Percentiles rank a stretch among this genome's conserved stretches.
phyloP scores from a whole-genome alignment of 768 basidiomycete species.

The Peribolospora kevripleyi region DNA sequence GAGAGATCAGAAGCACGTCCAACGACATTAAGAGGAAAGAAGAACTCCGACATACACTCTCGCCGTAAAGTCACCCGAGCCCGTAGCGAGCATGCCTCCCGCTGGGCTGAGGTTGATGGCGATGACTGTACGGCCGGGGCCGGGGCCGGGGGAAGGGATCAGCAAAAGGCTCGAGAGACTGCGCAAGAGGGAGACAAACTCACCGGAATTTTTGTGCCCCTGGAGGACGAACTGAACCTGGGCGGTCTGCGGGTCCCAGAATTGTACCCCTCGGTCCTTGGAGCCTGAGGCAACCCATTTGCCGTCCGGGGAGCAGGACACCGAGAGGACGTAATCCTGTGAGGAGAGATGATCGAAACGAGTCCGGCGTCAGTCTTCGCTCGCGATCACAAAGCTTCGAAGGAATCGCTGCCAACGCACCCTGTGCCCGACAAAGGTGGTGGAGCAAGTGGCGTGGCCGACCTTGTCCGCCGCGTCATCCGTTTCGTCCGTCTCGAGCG shows the following conservation, averaged over 20 bases:
- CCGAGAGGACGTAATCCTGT: slow-evolving; percentile 47
- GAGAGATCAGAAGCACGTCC: background rate
- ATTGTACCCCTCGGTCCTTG: slow-evolving; percentile 88
- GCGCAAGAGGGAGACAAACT: slow-evolving; percentile 10
- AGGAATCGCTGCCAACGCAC: slow-evolving; percentile 20
- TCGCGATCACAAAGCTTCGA: background rate
- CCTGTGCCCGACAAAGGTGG: slow-evolving; percentile 77
- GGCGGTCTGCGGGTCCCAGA: slow-evolving; percentile 58
- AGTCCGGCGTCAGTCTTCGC: background rate
- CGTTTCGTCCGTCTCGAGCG: background rate
- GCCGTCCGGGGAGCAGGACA: slow-evolving; percentile 69
- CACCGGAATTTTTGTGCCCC: slow-evolving; percentile 44
- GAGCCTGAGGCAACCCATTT: slow-evolving; percentile 86
- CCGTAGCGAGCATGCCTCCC: slow-evolving; percentile 40
- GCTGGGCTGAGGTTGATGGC: slow-evolving; percentile 43
- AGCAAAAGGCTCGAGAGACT: background rate
- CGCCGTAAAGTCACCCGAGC: slow-evolving; percentile 46
- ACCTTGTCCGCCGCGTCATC: slow-evolving; percentile 12
- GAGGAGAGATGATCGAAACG: background rate
- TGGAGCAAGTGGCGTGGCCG: slow-evolving; percentile 34
- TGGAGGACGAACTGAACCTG: slow-evolving; percentile 84
- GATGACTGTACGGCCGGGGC: slow-evolving; percentile 28
- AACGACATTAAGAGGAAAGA: background rate
- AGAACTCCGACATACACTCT: slow-evolving; percentile 31
- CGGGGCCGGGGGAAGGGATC: background rate